A percentile compares a stretch with the other conserved stretches of the same genome.
Conservation (phyloP, 1,139 yeast genomes). For the Oligophagozyma castellii region DNA sequence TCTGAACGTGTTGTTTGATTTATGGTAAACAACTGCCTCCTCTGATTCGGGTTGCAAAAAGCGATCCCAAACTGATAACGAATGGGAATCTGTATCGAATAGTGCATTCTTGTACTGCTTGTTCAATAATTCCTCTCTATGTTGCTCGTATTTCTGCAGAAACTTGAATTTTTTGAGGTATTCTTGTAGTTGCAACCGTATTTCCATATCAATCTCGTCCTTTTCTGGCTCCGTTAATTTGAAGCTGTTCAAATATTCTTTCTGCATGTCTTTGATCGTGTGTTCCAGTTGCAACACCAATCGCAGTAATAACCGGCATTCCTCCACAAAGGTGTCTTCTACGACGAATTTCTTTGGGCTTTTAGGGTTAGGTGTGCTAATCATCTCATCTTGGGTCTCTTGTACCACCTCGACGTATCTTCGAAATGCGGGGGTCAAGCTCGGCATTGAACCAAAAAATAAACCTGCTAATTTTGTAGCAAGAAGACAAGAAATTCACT, state of each 20-base stretch:
- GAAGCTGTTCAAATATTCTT: constrained; percentile 31
- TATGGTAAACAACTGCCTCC: constrained; percentile 8
- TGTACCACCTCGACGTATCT: constrained; percentile 36
- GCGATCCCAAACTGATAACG: too few species aligned
- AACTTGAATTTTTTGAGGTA: constrained; percentile 36
- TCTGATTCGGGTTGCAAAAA: too few species aligned
- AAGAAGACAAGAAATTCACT: too few species aligned
- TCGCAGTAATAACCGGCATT: constrained; percentile 33
- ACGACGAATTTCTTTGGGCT: constrained; percentile 16
- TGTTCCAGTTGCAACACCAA: constrained; percentile 30
- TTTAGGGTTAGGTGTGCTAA: constrained; percentile 11
- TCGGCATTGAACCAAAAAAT: too few species aligned
- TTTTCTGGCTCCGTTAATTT: constrained; percentile 33
- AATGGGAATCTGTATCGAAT: too few species aligned
- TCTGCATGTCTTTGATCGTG: constrained; percentile 30
- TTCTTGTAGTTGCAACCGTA: constrained; percentile 37
- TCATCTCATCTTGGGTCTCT: constrained; percentile 21
- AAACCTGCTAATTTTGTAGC: constrained; percentile 6
- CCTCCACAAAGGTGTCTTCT: constrained; percentile 40
- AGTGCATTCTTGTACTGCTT: constrained; percentile 1
- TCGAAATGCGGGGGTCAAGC: constrained; percentile 38
- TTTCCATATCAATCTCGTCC: constrained; percentile 42
- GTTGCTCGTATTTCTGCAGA: constrained; percentile 38
- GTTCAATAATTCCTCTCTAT: constrained; percentile 20
- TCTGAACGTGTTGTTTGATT: constrained; percentile 19